Evolutionary conservation across 2,329 filamentous ascomycete genomes (phyloP).

Genomic region (Sclerotinia spermophila): DNA sequence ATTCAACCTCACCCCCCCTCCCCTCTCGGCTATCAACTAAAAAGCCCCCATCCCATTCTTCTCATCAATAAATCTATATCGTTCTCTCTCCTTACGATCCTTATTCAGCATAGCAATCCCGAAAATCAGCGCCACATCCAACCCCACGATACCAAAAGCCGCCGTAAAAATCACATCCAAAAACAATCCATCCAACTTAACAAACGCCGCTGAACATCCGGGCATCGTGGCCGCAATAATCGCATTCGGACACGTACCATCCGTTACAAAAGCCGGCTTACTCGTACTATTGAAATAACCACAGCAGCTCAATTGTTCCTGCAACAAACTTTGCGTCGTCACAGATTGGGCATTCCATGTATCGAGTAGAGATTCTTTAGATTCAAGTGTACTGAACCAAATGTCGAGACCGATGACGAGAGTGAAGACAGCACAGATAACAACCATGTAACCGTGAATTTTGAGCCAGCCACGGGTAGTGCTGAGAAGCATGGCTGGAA

Average conservation of each 20-base stretch:
- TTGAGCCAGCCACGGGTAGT: slow-evolving; percentile 67
- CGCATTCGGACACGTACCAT: slow-evolving; percentile 64
- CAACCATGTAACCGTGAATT: slow-evolving; percentile 60
- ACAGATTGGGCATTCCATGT: slow-evolving; percentile 59
- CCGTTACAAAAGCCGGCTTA: slow-evolving; percentile 65
- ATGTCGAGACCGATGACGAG: slow-evolving; percentile 62
- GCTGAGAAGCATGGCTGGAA: slow-evolving; percentile 68
- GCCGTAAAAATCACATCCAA: slow-evolving; percentile 75
- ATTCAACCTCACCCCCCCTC: neutral
- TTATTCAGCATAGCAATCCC: slow-evolving; percentile 73
- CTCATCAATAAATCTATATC: slow-evolving; percentile 77
- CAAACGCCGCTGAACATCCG: slow-evolving; percentile 67
- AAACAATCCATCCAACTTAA: slow-evolving; percentile 65
- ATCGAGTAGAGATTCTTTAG: slow-evolving; percentile 56
- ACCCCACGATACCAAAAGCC: slow-evolving; percentile 72
- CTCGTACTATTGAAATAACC: slow-evolving; percentile 71
- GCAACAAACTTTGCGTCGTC: slow-evolving; percentile 63
- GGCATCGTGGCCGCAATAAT: slow-evolving; percentile 65
- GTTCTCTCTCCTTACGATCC: slow-evolving; percentile 73
- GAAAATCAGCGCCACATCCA: slow-evolving; percentile 51
- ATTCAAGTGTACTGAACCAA: slow-evolving; percentile 71
- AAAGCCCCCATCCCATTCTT: slow-evolving; percentile 60
- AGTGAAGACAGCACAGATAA: slow-evolving; percentile 60
- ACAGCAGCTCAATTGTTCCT: slow-evolving; percentile 74
- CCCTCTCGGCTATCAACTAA: slow-evolving; percentile 34